A percentile compares a stretch with the other conserved stretches of the same genome.
Conservation (phyloP, 1,284 basidiomycete species). For the Chalciporus sp. region DNA sequence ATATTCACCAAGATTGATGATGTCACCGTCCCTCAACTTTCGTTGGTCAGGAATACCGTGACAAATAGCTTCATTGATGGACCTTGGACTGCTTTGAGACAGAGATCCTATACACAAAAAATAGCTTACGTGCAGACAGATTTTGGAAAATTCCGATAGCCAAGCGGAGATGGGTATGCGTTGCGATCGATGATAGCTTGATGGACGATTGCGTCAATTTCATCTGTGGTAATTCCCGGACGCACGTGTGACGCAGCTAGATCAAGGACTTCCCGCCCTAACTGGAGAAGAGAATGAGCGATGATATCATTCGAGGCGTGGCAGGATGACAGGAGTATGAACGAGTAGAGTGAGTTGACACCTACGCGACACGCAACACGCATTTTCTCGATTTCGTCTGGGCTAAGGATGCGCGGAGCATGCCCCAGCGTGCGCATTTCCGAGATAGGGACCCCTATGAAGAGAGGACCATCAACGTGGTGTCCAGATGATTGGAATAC, state of each 20-base stretch:
- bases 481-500: conserved; percentile 11
- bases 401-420: conserved; percentile 62
- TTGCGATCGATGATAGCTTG: conserved; percentile 89
- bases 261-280: conserved; percentile 91
- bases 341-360: conserved; percentile 12
- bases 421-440: conserved; percentile 63
- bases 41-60: conserved; percentile 94
- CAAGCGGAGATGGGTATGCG: conserved; percentile 93
- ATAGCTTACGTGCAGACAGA: conserved; percentile 88
- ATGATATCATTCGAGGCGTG: not conserved
- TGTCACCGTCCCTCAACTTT: conserved; percentile 87
- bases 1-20: conserved; percentile 81
- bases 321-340: not conserved
- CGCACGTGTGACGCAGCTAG: conserved; percentile 82
- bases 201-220: conserved; percentile 95
- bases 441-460: conserved; percentile 59
- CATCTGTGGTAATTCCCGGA: conserved; percentile 94
- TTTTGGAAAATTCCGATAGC: conserved; percentile 93
- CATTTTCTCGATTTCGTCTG: conserved; percentile 80
- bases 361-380: conserved; percentile 73
- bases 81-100: conserved; percentile 46
- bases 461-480: conserved; percentile 14
- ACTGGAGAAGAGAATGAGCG: conserved; percentile 46
- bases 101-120: conserved; percentile 3
- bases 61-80: conserved; percentile 96